phyloP scores from a whole-genome alignment of 192 early-diverging fungal species.

The Rhizophagus clarus region DNA sequence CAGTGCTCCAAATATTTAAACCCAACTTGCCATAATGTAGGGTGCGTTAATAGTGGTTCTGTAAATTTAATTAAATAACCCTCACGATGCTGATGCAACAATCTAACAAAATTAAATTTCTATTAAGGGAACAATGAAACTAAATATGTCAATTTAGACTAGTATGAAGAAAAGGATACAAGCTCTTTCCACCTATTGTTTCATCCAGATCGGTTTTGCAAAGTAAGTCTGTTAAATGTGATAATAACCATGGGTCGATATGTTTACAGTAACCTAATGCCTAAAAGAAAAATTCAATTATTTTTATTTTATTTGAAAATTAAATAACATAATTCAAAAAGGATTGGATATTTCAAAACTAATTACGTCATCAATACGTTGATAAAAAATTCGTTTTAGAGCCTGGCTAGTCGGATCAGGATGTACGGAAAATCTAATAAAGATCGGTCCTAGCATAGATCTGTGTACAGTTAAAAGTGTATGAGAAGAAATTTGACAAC shows the following conservation, averaged over 20 bases:
- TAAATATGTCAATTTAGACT: neutral
- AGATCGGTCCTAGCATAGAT: neutral
- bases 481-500: neutral
- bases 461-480: neutral
- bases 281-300: neutral
- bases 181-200: neutral
- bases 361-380: neutral
- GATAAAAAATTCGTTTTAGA: neutral
- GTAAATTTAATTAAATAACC: constrained; percentile 19
- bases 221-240: constrained; percentile 25
- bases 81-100: neutral
- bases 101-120: neutral
- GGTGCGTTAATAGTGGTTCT: neutral
- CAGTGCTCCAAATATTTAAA: constrained; percentile 30
- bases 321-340: too few species aligned
- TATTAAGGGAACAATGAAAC: neutral
- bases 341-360: too few species aligned
- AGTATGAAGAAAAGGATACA: neutral
- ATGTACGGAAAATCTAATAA: neutral
- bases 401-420: neutral
- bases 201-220: constrained; percentile 1
- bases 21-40: constrained; percentile 21
- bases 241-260: constrained; percentile 15
- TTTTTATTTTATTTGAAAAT: neutral
- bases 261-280: constrained; percentile 9